Base-by-base conservation (phyloP, 331 rosid species). In the Phaseolus coccineus region DNA sequence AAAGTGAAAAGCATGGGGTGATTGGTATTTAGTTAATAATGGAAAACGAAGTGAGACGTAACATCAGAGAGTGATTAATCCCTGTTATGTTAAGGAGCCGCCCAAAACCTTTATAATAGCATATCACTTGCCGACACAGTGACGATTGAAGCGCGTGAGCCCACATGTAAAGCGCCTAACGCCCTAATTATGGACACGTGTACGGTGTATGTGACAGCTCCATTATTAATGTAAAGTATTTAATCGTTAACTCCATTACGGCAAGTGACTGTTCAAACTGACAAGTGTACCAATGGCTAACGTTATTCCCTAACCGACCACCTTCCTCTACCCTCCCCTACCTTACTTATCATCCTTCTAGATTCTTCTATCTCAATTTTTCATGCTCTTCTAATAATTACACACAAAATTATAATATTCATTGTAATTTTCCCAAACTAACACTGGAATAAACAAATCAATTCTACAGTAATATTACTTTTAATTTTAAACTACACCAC, bases 81-180 rank as follows among this genome's bases (percentile, higher is more conserved):
- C 7, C 10, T 40, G 1, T 66, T 42, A 8, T 42, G 47, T 2
- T 51, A 22, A 14, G 22, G 25, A 56, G n/a, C 91, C 88, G 89
- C 33, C 88, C 91, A 82, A 48, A 25, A 28, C 61, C 51, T 66
- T 72, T 50, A 52, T 39, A 76, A 83, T 50, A 85, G 10, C 78
- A 68, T 64, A 81, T 80, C 84, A 51, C 51, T 82, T 68, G 80
- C 88, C 85, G 89, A 83, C 89, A 72, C 19, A 15, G 14, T 61
- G 46, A 76, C 75, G 5, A 58, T 19, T 37, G 71, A 51, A 78
- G 19, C 48, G 25, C 39, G 33, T 77, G 67, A 56, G 13, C 24
- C 71, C 67, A 58, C 73, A 4, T 68, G 2, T 58, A 81, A 74
- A 74, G 66, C 47, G 57, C 35, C 10, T 28, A 59, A 12, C 52